Base-by-base conservation (phyloP, 805 yeast genomes). In the Monosporozyma yasuniensis region DNA sequence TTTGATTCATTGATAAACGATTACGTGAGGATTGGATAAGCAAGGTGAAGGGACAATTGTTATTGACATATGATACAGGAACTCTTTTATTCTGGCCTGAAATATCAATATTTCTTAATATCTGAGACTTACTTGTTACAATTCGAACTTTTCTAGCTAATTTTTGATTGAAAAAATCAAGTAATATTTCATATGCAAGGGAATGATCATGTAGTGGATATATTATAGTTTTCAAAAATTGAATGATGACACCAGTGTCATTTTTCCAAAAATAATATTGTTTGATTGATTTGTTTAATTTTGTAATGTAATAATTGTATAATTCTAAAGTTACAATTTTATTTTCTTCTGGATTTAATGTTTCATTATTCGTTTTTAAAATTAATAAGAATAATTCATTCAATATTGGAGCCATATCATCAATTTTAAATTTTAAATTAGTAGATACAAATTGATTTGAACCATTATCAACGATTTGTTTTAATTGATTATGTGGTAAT, bases 341-440 rank as follows among this genome's bases (percentile, higher is more conserved):
- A 42, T 53, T 58, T 27, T 55, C 52, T 11, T 50, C 54, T 3
- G 32, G 41, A 18, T 50, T 41, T 47, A 59, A 42, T 1, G 44
- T 46, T 27, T 49, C 47, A 12, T 53, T 51, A 37, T 45, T 50
- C 1, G 54, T 55, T 28, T 54, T 51, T n/a, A 57, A 45, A 16
- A 62, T 11, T 8, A 54, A 52, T n/a, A 50, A 38, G 51, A 64
- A 65, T 4, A 64, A 42, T 46, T 63, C 66, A 2, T 60, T 56
- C 43, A 65, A 54, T 18, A 27, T 11, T 11, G 46, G 46, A 12
- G 46, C 35, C 28, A 44, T 18, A 44, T 32, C 28, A 21, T 21
- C 39, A 32, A 44, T 30, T 30, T 44, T 44, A 32, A 22, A 30
- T 21, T 44, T 34, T 8, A 44, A 18, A 21, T 30, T 30, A 21